Evolutionary conservation across 2,329 filamentous ascomycete species (phyloP).

Genomic region (Monosporascus sp.): DNA sequence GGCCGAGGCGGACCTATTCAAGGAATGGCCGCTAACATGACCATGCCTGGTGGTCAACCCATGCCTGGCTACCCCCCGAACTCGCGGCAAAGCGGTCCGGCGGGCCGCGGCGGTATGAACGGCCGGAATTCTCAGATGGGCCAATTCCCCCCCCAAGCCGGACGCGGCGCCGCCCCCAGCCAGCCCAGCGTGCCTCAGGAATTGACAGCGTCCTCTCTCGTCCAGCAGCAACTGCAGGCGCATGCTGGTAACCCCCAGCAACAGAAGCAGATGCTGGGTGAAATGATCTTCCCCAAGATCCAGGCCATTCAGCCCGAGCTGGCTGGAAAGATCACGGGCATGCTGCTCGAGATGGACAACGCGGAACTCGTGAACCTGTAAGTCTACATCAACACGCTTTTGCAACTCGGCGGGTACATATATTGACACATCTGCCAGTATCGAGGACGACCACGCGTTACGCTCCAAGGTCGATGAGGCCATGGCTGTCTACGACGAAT

Average conservation of each 20-base stretch:
- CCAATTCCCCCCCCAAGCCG: conserved; percentile 43
- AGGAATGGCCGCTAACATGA: conserved; percentile 69
- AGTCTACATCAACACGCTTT: conserved; percentile 42
- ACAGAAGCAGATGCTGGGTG: conserved; percentile 98
- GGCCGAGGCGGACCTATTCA: conserved; percentile 71
- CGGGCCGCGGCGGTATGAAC: conserved; percentile 39
- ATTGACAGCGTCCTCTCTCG: conserved; percentile 36
- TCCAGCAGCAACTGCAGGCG: conserved; percentile 54
- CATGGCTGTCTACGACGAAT: conserved; percentile 95
- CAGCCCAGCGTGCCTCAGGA: conserved; percentile 32
- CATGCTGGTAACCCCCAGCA: conserved; percentile 56
- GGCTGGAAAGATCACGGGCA: conserved; percentile 98
- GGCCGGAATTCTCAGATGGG: conserved; percentile 36
- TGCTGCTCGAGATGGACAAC: conserved; percentile 99
- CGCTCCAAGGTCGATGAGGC: conserved; percentile 97
- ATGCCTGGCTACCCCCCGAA: conserved; percentile 56
- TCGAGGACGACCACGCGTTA: conserved; percentile 83
- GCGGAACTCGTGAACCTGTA: conserved; percentile 89
- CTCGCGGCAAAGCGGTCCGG: conserved; percentile 35
- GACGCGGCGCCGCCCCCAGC: conserved; percentile 36
- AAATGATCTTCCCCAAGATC: conserved; percentile 98
- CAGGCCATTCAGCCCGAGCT: conserved; percentile 89
- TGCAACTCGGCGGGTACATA: neutral
- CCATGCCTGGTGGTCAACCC: conserved; percentile 42
- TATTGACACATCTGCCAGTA: conserved; percentile 48